Evolutionary conservation across 2,329 filamentous ascomycete genomes (phyloP).

Genomic region (Septoria petroselini): DNA sequence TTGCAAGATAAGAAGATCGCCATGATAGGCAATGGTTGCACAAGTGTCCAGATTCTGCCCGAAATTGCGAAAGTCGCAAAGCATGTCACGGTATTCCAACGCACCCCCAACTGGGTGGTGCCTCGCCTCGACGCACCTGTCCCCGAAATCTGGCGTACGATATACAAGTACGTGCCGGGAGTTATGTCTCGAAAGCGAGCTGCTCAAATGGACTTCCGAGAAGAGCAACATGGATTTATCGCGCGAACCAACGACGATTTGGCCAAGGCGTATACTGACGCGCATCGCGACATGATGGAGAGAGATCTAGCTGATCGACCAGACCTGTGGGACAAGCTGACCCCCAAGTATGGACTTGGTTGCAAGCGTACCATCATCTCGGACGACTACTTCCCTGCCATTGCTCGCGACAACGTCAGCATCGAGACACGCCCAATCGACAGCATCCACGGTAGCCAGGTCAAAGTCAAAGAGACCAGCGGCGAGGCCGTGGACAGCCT

Average conservation of each 20-base stretch:
- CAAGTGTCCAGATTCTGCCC: constrained; percentile 58
- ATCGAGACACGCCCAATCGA: constrained; percentile 53
- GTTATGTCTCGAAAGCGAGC: constrained; percentile 52
- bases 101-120: constrained; percentile 59
- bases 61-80: constrained; percentile 53
- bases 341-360: constrained; percentile 53
- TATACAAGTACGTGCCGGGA: constrained; percentile 53
- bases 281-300: constrained; percentile 44
- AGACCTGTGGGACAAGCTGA: constrained; percentile 53
- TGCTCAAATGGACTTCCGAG: constrained; percentile 55
- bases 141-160: constrained; percentile 41
- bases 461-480: constrained; percentile 45
- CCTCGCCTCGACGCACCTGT: constrained; percentile 52
- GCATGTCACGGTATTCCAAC: constrained; percentile 55
- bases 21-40: constrained; percentile 60
- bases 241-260: constrained; percentile 43
- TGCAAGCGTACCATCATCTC: constrained; percentile 56
- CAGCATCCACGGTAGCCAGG: constrained; percentile 47
- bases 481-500: constrained; percentile 17
- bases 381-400: constrained; percentile 56
- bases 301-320: constrained; percentile 47
- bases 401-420: constrained; percentile 48
- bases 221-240: constrained; percentile 47
- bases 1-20: constrained; percentile 55
- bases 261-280: constrained; percentile 41